phyloP scores from a whole-genome alignment of 2,329 filamentous ascomycete species.

The Exophiala sideris region DNA sequence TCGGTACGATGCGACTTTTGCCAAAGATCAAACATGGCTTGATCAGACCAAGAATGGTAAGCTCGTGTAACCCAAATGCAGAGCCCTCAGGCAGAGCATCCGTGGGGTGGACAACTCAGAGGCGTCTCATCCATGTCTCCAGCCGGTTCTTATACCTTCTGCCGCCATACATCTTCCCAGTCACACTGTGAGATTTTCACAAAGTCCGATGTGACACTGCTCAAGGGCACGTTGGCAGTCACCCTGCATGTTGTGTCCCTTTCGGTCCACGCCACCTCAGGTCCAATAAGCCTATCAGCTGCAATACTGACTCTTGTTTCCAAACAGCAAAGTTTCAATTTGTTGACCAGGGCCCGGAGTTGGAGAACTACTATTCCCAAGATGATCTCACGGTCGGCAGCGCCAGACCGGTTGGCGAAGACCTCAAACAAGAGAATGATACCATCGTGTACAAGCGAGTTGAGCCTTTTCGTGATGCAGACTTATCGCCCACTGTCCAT shows the following conservation, averaged over 20 bases:
- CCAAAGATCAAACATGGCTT: slow-evolving; percentile 29
- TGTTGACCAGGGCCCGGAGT: slow-evolving; percentile 27
- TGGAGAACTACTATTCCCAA: slow-evolving; percentile 29
- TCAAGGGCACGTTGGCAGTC: slow-evolving; percentile 5
- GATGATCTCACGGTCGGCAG: slow-evolving; percentile 16
- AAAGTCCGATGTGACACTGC: slow-evolving; percentile 10
- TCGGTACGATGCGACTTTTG: slow-evolving; percentile 27
- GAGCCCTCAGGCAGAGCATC: not conserved
- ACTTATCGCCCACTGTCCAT: slow-evolving; percentile 13
- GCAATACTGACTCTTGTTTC: slow-evolving; percentile 5
- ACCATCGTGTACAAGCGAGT: slow-evolving; percentile 2
- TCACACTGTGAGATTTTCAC: slow-evolving; percentile 1
- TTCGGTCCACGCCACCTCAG: not conserved
- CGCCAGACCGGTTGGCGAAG: slow-evolving; percentile 13
- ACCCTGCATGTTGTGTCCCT: slow-evolving; percentile 11
- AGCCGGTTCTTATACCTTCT: slow-evolving; percentile 10
- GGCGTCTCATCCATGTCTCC: slow-evolving; percentile 5
- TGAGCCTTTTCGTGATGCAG: slow-evolving; percentile 6
- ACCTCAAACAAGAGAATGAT: slow-evolving; percentile 11
- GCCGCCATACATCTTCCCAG: not conserved
- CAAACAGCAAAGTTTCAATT: slow-evolving; percentile 28
- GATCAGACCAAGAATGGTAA: slow-evolving; percentile 29
- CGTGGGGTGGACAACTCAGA: not conserved
- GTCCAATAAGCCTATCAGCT: slow-evolving; percentile 7
- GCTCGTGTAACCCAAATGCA: slow-evolving; percentile 19